Evolutionary conservation across 768 basidiomycete species (phyloP).

Genomic region (Suillus weaverae): DNA sequence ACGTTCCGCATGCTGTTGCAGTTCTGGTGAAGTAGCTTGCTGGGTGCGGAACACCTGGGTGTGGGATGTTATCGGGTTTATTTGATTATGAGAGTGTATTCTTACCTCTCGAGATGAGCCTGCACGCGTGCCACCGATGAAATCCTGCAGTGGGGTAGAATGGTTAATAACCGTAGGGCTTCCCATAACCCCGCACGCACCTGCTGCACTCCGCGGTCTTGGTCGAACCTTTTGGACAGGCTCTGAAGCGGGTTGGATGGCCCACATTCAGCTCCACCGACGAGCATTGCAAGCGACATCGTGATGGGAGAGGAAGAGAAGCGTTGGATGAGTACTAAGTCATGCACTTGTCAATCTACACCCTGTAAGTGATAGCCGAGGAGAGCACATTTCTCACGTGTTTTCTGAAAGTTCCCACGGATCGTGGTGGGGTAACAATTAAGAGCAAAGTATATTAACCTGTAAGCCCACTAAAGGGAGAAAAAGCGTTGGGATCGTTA

Average conservation of each 20-base stretch:
- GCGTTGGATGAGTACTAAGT: not conserved
- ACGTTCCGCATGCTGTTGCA: conserved; percentile 65
- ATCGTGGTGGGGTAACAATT: conserved; percentile 1
- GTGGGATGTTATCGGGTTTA: conserved; percentile 1
- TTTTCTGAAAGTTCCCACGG: not conserved
- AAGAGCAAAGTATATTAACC: conserved; percentile 2
- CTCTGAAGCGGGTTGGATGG: conserved; percentile 81
- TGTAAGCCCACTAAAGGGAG: not conserved
- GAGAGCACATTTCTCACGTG: conserved; percentile 1
- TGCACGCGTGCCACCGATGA: conserved; percentile 59
- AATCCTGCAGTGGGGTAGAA: conserved; percentile 50
- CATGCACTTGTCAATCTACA: not conserved
- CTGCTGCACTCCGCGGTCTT: conserved; percentile 78
- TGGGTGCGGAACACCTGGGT: conserved; percentile 62
- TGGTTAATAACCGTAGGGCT: conserved; percentile 1
- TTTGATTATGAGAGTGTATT: conserved; percentile 12
- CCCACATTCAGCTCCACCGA: conserved; percentile 78
- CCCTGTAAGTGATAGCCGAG: not conserved
- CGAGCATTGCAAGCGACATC: conserved; percentile 83
- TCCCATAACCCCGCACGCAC: conserved; percentile 34
- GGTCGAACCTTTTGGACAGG: conserved; percentile 76
- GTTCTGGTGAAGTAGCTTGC: conserved; percentile 36
- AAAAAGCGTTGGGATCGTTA: not conserved
- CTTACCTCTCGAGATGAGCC: conserved; percentile 65
- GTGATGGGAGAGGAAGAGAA: conserved; percentile 8